phyloP scores from a whole-genome alignment of 495 filamentous ascomycete species.

The Aspergillus bridgeri region DNA sequence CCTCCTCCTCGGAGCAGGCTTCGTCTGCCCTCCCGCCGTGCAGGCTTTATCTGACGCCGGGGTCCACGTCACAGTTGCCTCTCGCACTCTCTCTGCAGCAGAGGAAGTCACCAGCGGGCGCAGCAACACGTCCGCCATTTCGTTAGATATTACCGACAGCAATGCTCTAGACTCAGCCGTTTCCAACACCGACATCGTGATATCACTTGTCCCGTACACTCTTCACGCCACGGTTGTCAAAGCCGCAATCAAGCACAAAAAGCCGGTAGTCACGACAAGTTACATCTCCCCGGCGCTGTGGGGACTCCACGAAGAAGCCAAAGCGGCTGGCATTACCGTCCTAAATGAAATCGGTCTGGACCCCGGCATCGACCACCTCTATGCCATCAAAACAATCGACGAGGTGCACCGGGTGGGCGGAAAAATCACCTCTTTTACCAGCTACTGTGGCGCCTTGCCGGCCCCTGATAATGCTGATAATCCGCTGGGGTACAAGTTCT shows the following conservation, averaged over 20 bases:
- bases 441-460: slow-evolving; percentile 5
- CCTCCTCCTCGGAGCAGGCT: not conserved
- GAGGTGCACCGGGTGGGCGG: slow-evolving; percentile 1
- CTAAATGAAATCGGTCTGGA: slow-evolving; percentile 4
- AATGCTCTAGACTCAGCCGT: not conserved
- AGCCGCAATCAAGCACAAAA: not conserved
- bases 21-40: not conserved
- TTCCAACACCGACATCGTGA: not conserved
- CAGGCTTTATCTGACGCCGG: not conserved
- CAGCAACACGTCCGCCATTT: not conserved
- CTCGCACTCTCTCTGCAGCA: not conserved
- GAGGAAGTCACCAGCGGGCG: not conserved
- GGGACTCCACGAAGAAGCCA: not conserved
- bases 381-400: slow-evolving; percentile 5
- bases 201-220: not conserved
- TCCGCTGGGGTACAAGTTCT: slow-evolving; percentile 4
- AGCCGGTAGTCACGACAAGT: slow-evolving; percentile 6
- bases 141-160: not conserved
- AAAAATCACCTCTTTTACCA: slow-evolving; percentile 1
- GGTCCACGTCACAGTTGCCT: slow-evolving; percentile 1
- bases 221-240: not conserved
- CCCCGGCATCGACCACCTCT: slow-evolving; percentile 7
- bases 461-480: slow-evolving; percentile 1
- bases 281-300: slow-evolving; percentile 5
- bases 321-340: not conserved